Base-by-base conservation (phyloP, 352 stramenopile genomes). In the Phytopythium helicoides region DNA sequence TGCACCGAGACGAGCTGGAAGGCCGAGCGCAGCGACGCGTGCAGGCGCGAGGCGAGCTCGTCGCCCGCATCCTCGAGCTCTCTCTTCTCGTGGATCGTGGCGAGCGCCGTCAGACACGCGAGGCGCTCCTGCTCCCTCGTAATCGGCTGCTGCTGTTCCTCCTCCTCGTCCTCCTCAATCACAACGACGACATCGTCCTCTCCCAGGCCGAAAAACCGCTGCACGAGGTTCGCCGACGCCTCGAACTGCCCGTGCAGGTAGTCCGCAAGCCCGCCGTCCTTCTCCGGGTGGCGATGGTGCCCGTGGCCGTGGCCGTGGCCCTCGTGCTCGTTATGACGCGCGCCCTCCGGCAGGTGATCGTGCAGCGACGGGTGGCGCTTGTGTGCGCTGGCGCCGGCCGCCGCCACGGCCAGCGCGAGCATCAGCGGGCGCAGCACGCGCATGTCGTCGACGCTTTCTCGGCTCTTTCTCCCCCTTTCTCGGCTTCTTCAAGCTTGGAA, bases 81-180 rank as follows among this genome's bases (percentile, higher is more conserved):
- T 38, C 73, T 54, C 42, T 79, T 66, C 53, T 88, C 66, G 34
- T 69, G 73, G 22, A 90, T 49, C 11, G 57, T 62, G 47, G 72
- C 34, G 25, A 83, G 37, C n/a, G 69, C 72, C 5, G 78, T 73
- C 48, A 65, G 47, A 49, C 78, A 89, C 54, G 78, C 78, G 21
- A 71, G 47, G 37, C 41, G 50, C 54, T 70, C 64, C 39, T 75
- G 63, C 34, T 60, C 28, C 18, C 41, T 18, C 18, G 58, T 59
- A 51, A 68, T 12, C 21, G 22, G 34, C 22, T 58, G 38, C 11
- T 26, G 38, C 15, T 56, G 40, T 21, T 65, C 62, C n/a, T 54
- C 40, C n/a, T 58, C 54, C 22, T 62, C 62, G 21, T 52, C 40
- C 11, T 74, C 60, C 11, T 78, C 36, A 23, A 82, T 16, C 15